Percentiles rank a stretch among this genome's conserved stretches.
Evolutionary conservation across 306 rosid genomes (phyloP).

Genomic region (Nissolia schottii): DNA sequence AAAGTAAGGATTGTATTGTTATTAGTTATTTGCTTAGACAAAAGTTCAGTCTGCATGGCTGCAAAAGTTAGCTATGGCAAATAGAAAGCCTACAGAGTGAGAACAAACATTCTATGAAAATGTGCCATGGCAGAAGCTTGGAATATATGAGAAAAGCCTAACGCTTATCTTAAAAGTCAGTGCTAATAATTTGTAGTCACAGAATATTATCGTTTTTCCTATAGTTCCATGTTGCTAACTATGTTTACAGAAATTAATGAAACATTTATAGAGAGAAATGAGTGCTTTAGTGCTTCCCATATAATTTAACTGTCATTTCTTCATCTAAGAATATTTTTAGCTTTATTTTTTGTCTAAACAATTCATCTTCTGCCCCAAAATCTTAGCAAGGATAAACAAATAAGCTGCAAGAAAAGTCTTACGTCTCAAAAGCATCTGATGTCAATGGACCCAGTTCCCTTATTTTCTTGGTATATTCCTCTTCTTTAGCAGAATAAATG

Average conservation of each 20-base stretch:
- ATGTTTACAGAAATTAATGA: neutral
- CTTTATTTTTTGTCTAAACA: neutral
- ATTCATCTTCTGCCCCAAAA: neutral
- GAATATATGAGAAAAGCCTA: neutral
- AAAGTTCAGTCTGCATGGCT: neutral
- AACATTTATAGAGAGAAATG: neutral
- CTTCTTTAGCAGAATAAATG: conserved; percentile 77
- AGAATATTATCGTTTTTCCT: neutral
- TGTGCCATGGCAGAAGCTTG: neutral
- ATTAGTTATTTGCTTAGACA: neutral
- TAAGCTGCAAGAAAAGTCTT: conserved; percentile 25
- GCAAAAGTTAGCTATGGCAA: conserved; percentile 5
- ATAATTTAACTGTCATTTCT: neutral
- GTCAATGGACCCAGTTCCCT: conserved; percentile 87
- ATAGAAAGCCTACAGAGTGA: neutral
- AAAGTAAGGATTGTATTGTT: neutral
- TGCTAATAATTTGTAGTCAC: neutral
- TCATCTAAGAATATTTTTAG: neutral
- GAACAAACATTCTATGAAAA: neutral
- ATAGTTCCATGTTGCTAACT: neutral
- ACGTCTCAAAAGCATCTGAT: conserved; percentile 96
- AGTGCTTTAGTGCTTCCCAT: neutral
- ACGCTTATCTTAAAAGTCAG: neutral
- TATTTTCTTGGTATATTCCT: conserved; percentile 82
- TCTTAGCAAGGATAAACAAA: neutral